These are phyloP conservation scores for Arctostaphylos glauca DNA, from an alignment of 148 eudicot genomes.

Conservation along the genomic window DNA sequence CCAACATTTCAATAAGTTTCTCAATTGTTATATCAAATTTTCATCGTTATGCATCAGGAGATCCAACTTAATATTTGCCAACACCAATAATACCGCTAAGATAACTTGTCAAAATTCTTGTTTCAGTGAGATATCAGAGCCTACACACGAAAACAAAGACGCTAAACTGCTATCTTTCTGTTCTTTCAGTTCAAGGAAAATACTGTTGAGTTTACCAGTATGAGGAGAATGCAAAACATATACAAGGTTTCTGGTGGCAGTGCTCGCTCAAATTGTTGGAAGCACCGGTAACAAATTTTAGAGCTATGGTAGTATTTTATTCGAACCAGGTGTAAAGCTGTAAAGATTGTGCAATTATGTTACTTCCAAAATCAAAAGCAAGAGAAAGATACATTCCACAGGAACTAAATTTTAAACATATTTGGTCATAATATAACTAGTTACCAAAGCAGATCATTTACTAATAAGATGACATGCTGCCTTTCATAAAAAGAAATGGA, in stretches of 20 bases:
- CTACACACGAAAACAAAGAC: not conserved
- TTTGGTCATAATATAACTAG: not conserved
- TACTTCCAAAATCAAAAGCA: not conserved
- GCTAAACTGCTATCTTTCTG: not conserved
- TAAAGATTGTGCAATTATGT: not conserved
- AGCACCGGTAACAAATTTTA: not conserved
- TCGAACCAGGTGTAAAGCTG: not conserved
- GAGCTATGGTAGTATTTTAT: not conserved
- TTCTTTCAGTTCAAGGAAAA: not conserved
- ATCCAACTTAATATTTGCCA: not conserved
- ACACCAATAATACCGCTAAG: not conserved
- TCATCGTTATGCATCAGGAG: not conserved
- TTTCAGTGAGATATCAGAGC: not conserved
- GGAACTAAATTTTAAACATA: not conserved
- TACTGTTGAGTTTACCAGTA: not conserved
- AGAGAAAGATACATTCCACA: not conserved
- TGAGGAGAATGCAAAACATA: not conserved
- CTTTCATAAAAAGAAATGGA: not conserved
- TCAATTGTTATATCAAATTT: not conserved
- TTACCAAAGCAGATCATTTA: not conserved
- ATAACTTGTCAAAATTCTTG: not conserved
- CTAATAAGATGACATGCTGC: not conserved
- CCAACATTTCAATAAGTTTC: not conserved
- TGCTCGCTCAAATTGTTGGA: not conserved
- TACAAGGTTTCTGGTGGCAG: not conserved